phyloP scores from a whole-genome alignment of 768 basidiomycete genomes.

The Podaxis sp. region DNA sequence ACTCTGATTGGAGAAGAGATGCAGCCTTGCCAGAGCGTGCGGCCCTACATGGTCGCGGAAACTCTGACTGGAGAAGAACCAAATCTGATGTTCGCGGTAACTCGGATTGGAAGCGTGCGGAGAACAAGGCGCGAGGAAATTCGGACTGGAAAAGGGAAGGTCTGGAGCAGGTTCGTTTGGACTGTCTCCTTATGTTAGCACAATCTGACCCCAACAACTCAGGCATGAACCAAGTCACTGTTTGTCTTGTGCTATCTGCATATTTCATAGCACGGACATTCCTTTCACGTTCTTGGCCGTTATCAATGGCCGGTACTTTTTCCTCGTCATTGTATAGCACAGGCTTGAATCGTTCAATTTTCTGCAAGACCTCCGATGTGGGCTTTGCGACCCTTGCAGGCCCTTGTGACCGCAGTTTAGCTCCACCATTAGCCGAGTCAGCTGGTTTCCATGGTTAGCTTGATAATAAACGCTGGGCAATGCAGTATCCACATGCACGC shows the following conservation, averaged over 20 bases:
- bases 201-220: neutral
- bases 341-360: no score
- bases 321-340: neutral
- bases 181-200: neutral
- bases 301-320: neutral
- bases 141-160: conserved; percentile 16
- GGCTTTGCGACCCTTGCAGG: no score
- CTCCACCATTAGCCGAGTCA: neutral
- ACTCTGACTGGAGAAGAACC: conserved; percentile 14
- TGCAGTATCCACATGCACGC: neutral
- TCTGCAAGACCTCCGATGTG: no score
- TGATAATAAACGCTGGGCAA: neutral
- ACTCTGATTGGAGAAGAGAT: conserved; percentile 10
- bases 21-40: conserved; percentile 5
- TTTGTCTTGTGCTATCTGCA: neutral
- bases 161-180: conserved; percentile 1
- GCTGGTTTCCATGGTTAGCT: neutral
- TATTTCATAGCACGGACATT: neutral
- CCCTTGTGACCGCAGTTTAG: neutral
- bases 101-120: conserved; percentile 21
- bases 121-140: conserved; percentile 10
- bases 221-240: neutral
- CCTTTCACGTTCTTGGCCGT: neutral
- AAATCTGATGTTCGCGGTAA: conserved; percentile 13
- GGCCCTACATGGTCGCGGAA: conserved; percentile 2